Percentiles rank a stretch among this genome's conserved stretches.
Evolutionary conservation across 2,329 filamentous ascomycete genomes (phyloP).

Genomic region (Alternaria infectoria): DNA sequence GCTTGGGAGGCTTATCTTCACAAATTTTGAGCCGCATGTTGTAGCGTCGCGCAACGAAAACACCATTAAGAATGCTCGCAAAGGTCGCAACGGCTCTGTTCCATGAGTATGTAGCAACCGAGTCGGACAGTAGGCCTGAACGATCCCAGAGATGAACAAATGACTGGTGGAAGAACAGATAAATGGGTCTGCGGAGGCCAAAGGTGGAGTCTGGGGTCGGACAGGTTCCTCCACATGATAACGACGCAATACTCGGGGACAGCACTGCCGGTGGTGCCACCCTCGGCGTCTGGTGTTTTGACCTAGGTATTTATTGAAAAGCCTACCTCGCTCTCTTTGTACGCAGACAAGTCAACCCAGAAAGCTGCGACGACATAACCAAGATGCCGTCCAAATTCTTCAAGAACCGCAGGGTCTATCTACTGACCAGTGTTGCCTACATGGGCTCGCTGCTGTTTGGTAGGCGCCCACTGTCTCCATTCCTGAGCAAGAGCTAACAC

Average conservation of each 20-base stretch:
- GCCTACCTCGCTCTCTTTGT: neutral
- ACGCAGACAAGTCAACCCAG: neutral
- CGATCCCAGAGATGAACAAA: neutral
- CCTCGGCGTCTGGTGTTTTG: neutral
- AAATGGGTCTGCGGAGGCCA: slow-evolving; percentile 7
- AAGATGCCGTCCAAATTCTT: slow-evolving; percentile 13
- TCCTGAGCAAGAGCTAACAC: neutral
- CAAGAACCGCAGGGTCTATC: slow-evolving; percentile 14
- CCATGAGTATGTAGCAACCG: neutral
- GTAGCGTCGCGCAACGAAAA: neutral
- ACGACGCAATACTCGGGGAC: slow-evolving; percentile 1
- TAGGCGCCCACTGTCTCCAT: neutral
- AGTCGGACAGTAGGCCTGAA: neutral
- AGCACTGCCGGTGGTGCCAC: slow-evolving; percentile 3
- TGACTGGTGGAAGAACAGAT: slow-evolving; percentile 13
- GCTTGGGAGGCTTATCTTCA: slow-evolving; percentile 8
- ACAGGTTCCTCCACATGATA: slow-evolving; percentile 1
- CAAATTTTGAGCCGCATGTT: neutral
- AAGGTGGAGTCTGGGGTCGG: slow-evolving; percentile 15
- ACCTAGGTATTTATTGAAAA: neutral
- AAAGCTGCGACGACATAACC: slow-evolving; percentile 3
- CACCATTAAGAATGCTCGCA: neutral
- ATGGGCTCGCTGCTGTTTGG: slow-evolving; percentile 15
- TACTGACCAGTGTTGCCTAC: slow-evolving; percentile 14
- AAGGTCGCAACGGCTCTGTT: neutral